Percentiles rank a stretch among this genome's conserved stretches.
phyloP scores from a whole-genome alignment of 179 eudicot genomes.

The Corrigiola litoralis region DNA sequence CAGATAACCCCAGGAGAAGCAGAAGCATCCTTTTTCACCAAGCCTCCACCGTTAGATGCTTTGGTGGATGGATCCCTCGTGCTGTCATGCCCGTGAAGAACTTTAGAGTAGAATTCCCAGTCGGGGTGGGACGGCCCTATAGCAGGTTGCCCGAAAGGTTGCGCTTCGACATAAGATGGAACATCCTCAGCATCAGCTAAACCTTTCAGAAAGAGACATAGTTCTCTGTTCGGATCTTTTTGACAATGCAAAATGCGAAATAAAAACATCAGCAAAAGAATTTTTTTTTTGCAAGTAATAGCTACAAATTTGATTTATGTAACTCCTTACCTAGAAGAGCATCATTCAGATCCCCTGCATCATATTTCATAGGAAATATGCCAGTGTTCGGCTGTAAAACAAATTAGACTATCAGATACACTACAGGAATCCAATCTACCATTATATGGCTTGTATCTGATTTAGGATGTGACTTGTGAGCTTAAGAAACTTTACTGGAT shows the following conservation, averaged over 20 bases:
- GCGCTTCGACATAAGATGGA: slow-evolving; percentile 42
- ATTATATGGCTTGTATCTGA: neutral
- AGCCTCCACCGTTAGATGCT: too few species aligned
- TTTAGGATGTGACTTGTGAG: too few species aligned
- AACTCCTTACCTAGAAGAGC: neutral
- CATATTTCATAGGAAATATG: slow-evolving; percentile 3
- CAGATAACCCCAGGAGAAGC: too few species aligned
- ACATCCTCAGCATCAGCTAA: slow-evolving; percentile 52
- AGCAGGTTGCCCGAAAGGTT: slow-evolving; percentile 42
- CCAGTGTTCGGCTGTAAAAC: slow-evolving; percentile 13
- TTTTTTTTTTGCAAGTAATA: neutral
- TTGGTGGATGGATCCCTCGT: neutral
- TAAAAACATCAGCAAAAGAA: neutral
- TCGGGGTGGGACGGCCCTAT: slow-evolving; percentile 31
- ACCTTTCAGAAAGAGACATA: slow-evolving; percentile 33
- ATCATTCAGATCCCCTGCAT: neutral
- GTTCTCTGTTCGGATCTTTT: slow-evolving; percentile 37
- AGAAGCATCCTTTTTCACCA: too few species aligned
- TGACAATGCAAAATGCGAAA: neutral
- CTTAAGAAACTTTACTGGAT: slow-evolving; percentile 32
- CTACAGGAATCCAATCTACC: neutral
- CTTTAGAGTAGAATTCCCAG: slow-evolving; percentile 27
- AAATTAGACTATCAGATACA: too few species aligned
- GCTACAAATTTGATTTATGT: neutral
- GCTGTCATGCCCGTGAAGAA: neutral